phyloP scores from a whole-genome alignment of 176 grass and related monocot species.

The Triticum aestivum region IWGSC_CS_RefSeq_v2.1 NC_057802.1:262419470-262419969 shows the following conservation, averaged over 20 bases:
- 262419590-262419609: constrained; percentile 21
- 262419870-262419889: too few species aligned
- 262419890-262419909: too few species aligned
- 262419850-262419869: too few species aligned
- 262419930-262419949: background rate
- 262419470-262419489: constrained; percentile 40
- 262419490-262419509: constrained; percentile 48
- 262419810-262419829: too few species aligned
- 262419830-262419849: too few species aligned
- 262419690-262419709: background rate
- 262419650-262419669: background rate
- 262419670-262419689: background rate
- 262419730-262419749: background rate
- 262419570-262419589: background rate
- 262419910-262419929: background rate
- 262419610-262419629: background rate
- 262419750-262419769: background rate
- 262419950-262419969: constrained; percentile 7
- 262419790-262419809: background rate
- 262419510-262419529: constrained; percentile 37
- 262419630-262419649: background rate
- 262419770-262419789: background rate
- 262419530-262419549: constrained; percentile 39
- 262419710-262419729: background rate
- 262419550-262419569: constrained; percentile 16